Percentiles rank a stretch among this genome's conserved stretches.
Evolutionary conservation across 2,329 filamentous ascomycete species (phyloP).

Genomic region (Mariannaea sp.): DNA sequence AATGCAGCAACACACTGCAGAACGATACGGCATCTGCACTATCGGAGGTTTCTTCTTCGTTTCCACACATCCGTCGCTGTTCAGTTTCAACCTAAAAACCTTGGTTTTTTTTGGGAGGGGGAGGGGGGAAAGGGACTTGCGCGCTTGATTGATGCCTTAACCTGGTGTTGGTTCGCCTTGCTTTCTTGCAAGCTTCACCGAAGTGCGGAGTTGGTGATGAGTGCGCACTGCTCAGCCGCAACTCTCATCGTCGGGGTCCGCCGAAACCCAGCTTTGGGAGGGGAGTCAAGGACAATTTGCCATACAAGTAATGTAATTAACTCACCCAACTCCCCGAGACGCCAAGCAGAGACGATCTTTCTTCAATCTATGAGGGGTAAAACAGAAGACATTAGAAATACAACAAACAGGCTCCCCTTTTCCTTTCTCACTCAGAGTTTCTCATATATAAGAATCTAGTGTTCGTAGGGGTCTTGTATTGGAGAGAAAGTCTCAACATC

Average conservation of each 20-base stretch:
- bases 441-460: background rate
- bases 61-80: constrained; percentile 12
- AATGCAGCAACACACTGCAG: no score
- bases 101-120: constrained; percentile 24
- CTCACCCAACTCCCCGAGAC: no score
- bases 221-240: constrained; percentile 33
- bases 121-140: no score
- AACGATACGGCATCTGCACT: no score
- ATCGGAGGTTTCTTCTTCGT: no score
- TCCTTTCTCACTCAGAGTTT: background rate
- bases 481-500: background rate
- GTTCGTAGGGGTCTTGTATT: background rate
- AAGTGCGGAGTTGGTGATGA: constrained; percentile 12
- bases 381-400: constrained; percentile 9
- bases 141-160: background rate
- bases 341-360: no score
- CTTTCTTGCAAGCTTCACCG: constrained; percentile 23
- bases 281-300: background rate
- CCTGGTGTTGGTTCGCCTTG: background rate
- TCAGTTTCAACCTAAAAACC: constrained; percentile 12
- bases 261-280: constrained; percentile 32
- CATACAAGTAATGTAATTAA: no score
- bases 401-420: background rate
- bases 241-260: constrained; percentile 29
- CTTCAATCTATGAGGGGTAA: no score